Conservation (phyloP, 192 early-diverging fungal genomes). For the Neocallimastix lanati region DNA sequence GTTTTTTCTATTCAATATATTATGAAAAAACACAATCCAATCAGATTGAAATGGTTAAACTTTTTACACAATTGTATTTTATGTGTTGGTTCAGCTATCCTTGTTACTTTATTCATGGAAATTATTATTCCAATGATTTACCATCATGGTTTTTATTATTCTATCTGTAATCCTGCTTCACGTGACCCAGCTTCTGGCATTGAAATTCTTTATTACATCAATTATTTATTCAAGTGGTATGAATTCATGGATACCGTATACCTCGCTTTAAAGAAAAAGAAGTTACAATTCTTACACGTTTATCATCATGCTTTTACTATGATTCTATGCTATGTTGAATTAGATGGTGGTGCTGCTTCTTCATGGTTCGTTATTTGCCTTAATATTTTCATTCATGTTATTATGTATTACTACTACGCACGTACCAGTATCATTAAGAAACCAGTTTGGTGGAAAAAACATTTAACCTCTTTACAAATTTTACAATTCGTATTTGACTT, state of each 20-base stretch:
- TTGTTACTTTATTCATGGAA: constrained; percentile 58
- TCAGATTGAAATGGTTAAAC: constrained; percentile 50
- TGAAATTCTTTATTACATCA: constrained; percentile 60
- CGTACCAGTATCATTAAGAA: constrained; percentile 37
- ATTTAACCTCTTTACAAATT: constrained; percentile 78
- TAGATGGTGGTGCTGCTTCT: constrained; percentile 22
- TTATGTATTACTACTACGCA: constrained; percentile 62
- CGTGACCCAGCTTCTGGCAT: constrained; percentile 61
- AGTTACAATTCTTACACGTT: constrained; percentile 73
- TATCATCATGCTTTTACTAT: constrained; percentile 86
- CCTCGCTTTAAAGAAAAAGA: constrained; percentile 66
- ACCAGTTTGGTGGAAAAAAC: constrained; percentile 82
- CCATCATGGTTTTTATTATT: constrained; percentile 47
- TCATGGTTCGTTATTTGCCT: background rate
- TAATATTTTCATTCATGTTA: background rate
- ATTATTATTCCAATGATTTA: constrained; percentile 52
- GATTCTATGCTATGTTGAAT: constrained; percentile 67
- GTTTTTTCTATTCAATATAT: constrained; percentile 59
- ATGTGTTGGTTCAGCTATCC: constrained; percentile 41
- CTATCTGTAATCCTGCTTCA: constrained; percentile 43
- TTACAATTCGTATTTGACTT: constrained; percentile 77
- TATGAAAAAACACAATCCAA: constrained; percentile 44
- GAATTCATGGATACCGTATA: constrained; percentile 83
- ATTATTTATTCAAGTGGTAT: constrained; percentile 83
- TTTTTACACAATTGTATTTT: constrained; percentile 68